Evolutionary conservation across 192 early-diverging fungal species (phyloP), one percentile per base, ranked within the genome.

Genomic region (Mortierella antarctica): DNA sequence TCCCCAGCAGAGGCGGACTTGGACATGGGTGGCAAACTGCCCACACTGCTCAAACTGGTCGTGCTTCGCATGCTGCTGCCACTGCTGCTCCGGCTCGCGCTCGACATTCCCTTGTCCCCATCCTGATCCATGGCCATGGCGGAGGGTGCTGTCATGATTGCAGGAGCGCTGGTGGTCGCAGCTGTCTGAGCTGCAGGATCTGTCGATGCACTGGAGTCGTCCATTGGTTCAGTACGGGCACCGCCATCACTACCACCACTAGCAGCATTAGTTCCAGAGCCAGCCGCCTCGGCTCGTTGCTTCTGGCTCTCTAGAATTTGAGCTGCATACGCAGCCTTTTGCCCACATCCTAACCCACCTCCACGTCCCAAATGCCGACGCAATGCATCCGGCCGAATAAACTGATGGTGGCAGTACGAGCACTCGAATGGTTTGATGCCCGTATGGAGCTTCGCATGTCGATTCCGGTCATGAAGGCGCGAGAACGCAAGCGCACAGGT

Each of bases 401-500:
- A 94, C 67, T 85, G 80, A 17, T 92, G 90, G 12, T 87, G 84
- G 65, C 93, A 94, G 71, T 88, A 88, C 6, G 82, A 72, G 55
- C 93, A 94, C 47, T 84, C 85, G 74, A 89, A 91, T 2, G 93
- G 93, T 81, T 89, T 89, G 69, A 90, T 88, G 47, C 93, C 93
- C 6, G 89, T 88, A 58, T 94, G 93, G n/a, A 93, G 83, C 74
- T 92, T 92, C 73, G 89, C 88, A 64, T 93, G 92, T 40, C 95
- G 89, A 74, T 95, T 97, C 20, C 95, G 86, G 69, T 97, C 95
- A 70, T 97, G 94, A 68, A 93, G 89, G 13, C 95, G 87, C 0
- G 94, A 90, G 75, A 97, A 97, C 8, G 91, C 86, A 65, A 88
- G 87, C 15, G 87, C 77, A 77, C 95, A 97, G 52, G 86, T 86